Percentiles rank a stretch among this genome's conserved stretches.
phyloP scores from a whole-genome alignment of 2,329 filamentous ascomycete genomes.

The Mariannaea sp. region DNA sequence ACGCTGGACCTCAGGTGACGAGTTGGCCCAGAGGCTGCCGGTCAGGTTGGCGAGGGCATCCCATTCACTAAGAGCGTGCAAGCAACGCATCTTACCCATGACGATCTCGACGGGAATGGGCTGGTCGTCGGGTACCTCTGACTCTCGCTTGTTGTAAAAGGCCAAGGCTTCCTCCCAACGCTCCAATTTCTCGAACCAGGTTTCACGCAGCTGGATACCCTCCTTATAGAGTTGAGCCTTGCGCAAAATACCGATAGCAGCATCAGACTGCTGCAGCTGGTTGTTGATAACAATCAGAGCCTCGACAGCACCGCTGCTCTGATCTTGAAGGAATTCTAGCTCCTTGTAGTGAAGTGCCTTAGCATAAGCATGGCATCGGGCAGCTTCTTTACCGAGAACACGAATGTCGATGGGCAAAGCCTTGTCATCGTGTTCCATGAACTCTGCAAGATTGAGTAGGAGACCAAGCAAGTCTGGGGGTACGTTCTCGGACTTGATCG shows the following conservation, averaged over 20 bases:
- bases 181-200: constrained; percentile 98
- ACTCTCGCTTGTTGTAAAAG: constrained; percentile 87
- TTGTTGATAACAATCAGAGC: constrained; percentile 99
- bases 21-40: constrained; percentile 92
- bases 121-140: constrained; percentile 63
- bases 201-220: constrained; percentile 90
- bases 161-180: constrained; percentile 96
- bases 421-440: constrained; percentile 99
- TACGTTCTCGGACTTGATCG: constrained; percentile 92
- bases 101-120: constrained; percentile 83
- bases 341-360: constrained; percentile 99
- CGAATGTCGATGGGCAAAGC: constrained; percentile 96
- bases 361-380: constrained; percentile 95
- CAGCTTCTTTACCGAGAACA: constrained; percentile 90
- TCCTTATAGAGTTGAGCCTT: constrained; percentile 96
- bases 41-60: constrained; percentile 87
- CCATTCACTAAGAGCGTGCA: constrained; percentile 97
- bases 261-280: constrained; percentile 96
- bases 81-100: constrained; percentile 99
- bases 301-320: constrained; percentile 93
- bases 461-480: constrained; percentile 94
- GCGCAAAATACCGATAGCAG: constrained; percentile 94
- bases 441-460: constrained; percentile 93
- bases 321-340: constrained; percentile 95
- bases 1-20: constrained; percentile 82